phyloP scores from a whole-genome alignment of 2,329 filamentous ascomycete species.

The Colletotrichum truncatum region DNA sequence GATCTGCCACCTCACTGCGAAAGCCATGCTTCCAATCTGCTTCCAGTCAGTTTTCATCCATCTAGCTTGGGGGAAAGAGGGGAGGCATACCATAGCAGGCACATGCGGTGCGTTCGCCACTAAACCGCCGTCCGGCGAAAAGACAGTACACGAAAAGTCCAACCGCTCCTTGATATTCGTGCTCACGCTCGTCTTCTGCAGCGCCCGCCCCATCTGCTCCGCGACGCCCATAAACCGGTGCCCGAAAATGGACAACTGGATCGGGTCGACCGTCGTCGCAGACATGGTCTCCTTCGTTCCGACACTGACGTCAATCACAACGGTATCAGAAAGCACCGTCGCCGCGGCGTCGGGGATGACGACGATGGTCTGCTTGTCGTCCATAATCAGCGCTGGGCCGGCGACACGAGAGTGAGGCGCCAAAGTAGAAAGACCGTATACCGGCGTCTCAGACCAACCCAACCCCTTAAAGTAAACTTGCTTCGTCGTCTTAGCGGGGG shows the following conservation, averaged over 20 bases:
- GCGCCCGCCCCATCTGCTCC: conserved; percentile 81
- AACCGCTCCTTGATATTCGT: conserved; percentile 85
- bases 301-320: conserved; percentile 52
- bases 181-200: conserved; percentile 82
- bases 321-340: conserved; percentile 51
- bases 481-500: conserved; percentile 17
- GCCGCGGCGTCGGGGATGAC: conserved; percentile 67
- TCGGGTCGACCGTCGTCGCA: conserved; percentile 64
- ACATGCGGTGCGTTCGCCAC: conserved; percentile 82
- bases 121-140: conserved; percentile 76
- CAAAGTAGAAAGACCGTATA: conserved; percentile 74
- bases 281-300: conserved; percentile 24
- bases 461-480: conserved; percentile 31
- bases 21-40: conserved; percentile 78
- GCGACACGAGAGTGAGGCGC: conserved; percentile 66
- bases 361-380: conserved; percentile 76
- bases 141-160: conserved; percentile 84
- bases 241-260: conserved; percentile 80
- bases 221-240: conserved; percentile 88
- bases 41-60: not conserved
- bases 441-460: conserved; percentile 60
- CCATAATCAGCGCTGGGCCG: conserved; percentile 75
- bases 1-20: conserved; percentile 74
- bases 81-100: conserved; percentile 66
- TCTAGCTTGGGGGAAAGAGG: not conserved